Percentiles rank a stretch among this genome's conserved stretches.
Conservation (phyloP, 345 rosid genomes). For the Ricinus communis region DNA sequence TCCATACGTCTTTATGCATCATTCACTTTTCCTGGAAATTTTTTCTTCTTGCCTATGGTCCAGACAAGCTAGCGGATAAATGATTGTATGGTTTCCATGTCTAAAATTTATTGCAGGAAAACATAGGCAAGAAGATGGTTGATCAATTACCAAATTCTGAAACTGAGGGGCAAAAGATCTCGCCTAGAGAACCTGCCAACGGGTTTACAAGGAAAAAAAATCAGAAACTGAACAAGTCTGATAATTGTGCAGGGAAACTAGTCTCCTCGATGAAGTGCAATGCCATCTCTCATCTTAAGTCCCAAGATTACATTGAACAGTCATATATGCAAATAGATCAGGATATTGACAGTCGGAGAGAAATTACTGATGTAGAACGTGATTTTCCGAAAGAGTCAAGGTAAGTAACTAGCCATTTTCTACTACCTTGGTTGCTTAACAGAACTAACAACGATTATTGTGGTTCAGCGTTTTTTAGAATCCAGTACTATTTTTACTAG, state of each 20-base stretch:
- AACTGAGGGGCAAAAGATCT: conserved; percentile 24
- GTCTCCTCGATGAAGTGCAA: conserved; percentile 31
- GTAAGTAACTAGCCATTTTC: conserved; percentile 39
- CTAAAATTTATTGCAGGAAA: conserved; percentile 50
- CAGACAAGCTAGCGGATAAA: conserved; percentile 14
- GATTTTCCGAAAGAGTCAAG: conserved; percentile 43
- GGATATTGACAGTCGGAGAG: conserved; percentile 34
- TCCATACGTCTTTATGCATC: conserved; percentile 4
- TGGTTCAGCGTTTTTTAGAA: not conserved
- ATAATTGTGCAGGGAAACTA: conserved; percentile 27
- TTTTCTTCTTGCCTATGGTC: conserved; percentile 1
- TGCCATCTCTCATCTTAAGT: conserved; percentile 25
- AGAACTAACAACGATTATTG: not conserved
- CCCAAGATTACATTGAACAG: conserved; percentile 35
- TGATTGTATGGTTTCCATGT: conserved; percentile 18
- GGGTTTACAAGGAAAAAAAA: conserved; percentile 29
- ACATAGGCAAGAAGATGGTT: conserved; percentile 39
- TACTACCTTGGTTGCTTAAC: not conserved
- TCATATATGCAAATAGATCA: conserved; percentile 36
- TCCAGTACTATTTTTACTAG: not conserved
- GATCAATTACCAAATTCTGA: conserved; percentile 27
- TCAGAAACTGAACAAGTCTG: conserved; percentile 37
- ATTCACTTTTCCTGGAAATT: not conserved
- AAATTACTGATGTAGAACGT: conserved; percentile 55
- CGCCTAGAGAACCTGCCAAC: conserved; percentile 28